phyloP scores from a whole-genome alignment of 345 rosid species.

The Theobroma cacao region DNA sequence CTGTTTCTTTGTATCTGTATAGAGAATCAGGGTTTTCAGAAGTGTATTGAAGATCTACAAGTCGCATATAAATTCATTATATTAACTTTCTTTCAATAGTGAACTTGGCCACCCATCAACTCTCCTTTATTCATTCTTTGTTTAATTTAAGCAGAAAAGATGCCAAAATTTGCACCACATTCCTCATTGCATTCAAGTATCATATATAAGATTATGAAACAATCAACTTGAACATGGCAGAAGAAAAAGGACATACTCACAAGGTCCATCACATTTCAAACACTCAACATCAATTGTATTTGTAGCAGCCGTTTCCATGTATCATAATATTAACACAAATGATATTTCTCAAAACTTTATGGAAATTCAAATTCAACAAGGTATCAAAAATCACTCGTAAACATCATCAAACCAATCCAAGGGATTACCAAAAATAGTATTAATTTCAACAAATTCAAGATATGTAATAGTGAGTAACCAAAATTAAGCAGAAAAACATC shows the following conservation, averaged over 20 bases:
- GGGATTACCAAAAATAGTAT: not conserved
- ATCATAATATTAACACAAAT: not conserved
- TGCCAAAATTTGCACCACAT: not conserved
- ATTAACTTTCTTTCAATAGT: not conserved
- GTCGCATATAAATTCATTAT: not conserved
- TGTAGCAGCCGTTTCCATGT: not conserved
- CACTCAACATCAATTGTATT: not conserved
- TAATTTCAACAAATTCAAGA: not conserved
- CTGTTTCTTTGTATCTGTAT: too few relatives aligned
- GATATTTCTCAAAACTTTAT: not conserved
- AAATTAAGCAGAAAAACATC: too few relatives aligned
- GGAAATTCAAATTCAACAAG: not conserved
- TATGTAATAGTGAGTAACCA: not conserved
- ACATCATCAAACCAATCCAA: not conserved
- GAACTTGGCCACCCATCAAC: conserved; percentile 1
- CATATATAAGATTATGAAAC: not conserved
- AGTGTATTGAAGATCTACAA: not conserved
- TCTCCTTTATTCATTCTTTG: not conserved
- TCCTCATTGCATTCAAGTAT: not conserved
- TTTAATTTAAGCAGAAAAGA: not conserved
- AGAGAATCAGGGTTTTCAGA: not conserved
- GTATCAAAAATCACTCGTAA: not conserved
- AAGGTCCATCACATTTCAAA: not conserved
- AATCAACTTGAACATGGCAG: not conserved
- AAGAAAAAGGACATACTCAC: not conserved